phyloP scores from a whole-genome alignment of 2,329 filamentous ascomycete species.

The Passalora sequoiae region DNA sequence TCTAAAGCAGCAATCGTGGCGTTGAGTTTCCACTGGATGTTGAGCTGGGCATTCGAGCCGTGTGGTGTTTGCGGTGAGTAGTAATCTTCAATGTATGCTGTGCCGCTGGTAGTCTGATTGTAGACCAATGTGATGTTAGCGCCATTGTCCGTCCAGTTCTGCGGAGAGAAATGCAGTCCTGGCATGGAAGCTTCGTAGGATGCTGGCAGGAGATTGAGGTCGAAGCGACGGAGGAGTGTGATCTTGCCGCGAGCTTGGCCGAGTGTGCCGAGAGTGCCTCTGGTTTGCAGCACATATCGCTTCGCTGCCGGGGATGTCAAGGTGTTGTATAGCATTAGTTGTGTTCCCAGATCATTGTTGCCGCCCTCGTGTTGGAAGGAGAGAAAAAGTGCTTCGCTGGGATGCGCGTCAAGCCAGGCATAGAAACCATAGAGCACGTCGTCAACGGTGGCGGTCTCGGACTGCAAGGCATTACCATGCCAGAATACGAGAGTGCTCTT shows the following conservation, averaged over 20 bases:
- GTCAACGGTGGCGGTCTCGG: conserved; percentile 41
- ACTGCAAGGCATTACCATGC: conserved; percentile 44
- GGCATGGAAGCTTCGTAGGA: conserved; percentile 38
- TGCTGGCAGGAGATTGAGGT: conserved; percentile 37
- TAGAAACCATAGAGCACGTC: conserved; percentile 47
- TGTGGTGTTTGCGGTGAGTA: conserved; percentile 38
- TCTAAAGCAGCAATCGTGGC: conserved; percentile 39
- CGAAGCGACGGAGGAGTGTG: conserved; percentile 44
- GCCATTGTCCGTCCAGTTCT: conserved; percentile 43
- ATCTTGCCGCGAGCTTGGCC: conserved; percentile 38
- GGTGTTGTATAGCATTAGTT: conserved; percentile 36
- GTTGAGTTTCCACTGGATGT: conserved; percentile 44
- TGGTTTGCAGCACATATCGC: conserved; percentile 38
- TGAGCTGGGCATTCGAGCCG: conserved; percentile 33
- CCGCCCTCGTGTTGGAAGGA: conserved; percentile 46
- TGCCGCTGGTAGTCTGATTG: conserved; percentile 35
- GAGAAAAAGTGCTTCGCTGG: conserved; percentile 43
- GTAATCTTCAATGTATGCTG: conserved; percentile 49
- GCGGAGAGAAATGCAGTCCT: conserved; percentile 45
- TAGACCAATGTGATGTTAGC: conserved; percentile 41
- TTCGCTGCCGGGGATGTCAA: conserved; percentile 39
- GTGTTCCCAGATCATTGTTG: conserved; percentile 35
- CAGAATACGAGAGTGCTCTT: conserved; percentile 47
- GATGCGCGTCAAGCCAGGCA: conserved; percentile 46
- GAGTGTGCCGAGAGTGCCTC: conserved; percentile 35